These are phyloP conservation scores for Saccharomycopsis vini DNA, from an alignment of 805 yeast genomes.

Conservation along the genomic window DNA sequence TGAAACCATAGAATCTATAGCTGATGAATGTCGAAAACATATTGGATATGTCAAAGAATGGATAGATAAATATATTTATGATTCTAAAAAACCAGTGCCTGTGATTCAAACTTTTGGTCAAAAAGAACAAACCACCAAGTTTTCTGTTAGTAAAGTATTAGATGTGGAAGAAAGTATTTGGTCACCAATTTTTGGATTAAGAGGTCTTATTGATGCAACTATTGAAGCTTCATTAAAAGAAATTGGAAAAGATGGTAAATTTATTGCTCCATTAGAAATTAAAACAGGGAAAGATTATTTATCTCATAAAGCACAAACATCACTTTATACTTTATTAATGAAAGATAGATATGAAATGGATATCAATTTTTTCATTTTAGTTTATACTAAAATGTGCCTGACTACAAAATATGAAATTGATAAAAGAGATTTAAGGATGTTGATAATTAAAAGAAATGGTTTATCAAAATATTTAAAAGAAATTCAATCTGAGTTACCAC, in stretches of 20 bases:
- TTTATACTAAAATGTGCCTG: conserved; percentile 58
- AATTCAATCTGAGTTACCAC: conserved; percentile 44
- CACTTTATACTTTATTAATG: conserved; percentile 69
- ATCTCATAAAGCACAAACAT: conserved; percentile 78
- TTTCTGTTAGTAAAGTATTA: conserved; percentile 54
- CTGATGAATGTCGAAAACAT: conserved; percentile 37
- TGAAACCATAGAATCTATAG: conserved; percentile 37
- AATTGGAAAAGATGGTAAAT: conserved; percentile 29
- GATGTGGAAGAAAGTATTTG: conserved; percentile 88
- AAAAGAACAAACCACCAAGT: conserved; percentile 27
- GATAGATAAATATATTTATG: conserved; percentile 39
- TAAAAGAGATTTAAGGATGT: conserved; percentile 49
- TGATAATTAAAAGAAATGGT: conserved; percentile 65
- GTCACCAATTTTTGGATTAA: conserved; percentile 84
- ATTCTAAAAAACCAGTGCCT: conserved; percentile 20
- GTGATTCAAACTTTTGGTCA: conserved; percentile 8
- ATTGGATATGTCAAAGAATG: conserved; percentile 44
- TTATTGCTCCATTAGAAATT: conserved; percentile 74
- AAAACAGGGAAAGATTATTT: conserved; percentile 70
- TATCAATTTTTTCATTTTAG: conserved; percentile 54
- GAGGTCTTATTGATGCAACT: conserved; percentile 87
- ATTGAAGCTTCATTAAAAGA: conserved; percentile 47
- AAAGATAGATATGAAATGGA: conserved; percentile 72
- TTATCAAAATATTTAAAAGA: conserved; percentile 52
- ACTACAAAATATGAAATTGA: conserved; percentile 47